Base-by-base conservation (phyloP, 2,329 filamentous ascomycete species). In the Akanthomyces dipterigenus region DNA sequence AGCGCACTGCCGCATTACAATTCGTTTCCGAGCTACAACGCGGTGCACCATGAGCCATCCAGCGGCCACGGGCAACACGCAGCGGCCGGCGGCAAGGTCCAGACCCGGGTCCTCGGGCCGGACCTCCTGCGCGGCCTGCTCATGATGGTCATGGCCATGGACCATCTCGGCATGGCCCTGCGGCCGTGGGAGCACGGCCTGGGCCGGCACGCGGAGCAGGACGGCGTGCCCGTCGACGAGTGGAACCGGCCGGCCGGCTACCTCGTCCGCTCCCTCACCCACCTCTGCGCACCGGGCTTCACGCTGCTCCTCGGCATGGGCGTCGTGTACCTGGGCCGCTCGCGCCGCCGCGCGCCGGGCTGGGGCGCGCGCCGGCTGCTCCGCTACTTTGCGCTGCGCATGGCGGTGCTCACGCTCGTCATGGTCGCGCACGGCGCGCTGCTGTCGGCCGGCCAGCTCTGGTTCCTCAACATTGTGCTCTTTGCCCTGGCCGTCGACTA, bases 401-500 rank as follows among this genome's bases (percentile, higher is more conserved):
- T 71, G 3, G 59, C 67, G 1, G 72, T 78, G 0, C 64, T 80
- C 64, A 73, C 74, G 3, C 40, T 69, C 9, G 63, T 79, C 0
- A 72, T 68, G 0, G 61, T 69, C 1, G 49, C 67, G 0, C 46
- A 78, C 16, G 76, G 77, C 0, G 24, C 75, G 7, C 9, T 67
- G 2, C 26, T 75, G 1, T 70, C 74, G 0, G 62, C 46, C 0
- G 77, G 77, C 4, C 63, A 67, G 54, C 26, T 75, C 0, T 79
- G 76, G 76, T 73, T 80, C 34, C 58, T 78, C 61, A 80, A 79
- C 64, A 68, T 73, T 28, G 71, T 80, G 3, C 62, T 80, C 53
- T 77, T 79, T n/a, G 70, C 77, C 0, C 66, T 80, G 50, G 78
- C 74, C 0, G 71, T 79, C 2, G 75, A 80, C 63, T 80, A 80